Evolutionary conservation across 2,329 filamentous ascomycete genomes (phyloP).

Genomic region (Leptodontidium sp.): DNA sequence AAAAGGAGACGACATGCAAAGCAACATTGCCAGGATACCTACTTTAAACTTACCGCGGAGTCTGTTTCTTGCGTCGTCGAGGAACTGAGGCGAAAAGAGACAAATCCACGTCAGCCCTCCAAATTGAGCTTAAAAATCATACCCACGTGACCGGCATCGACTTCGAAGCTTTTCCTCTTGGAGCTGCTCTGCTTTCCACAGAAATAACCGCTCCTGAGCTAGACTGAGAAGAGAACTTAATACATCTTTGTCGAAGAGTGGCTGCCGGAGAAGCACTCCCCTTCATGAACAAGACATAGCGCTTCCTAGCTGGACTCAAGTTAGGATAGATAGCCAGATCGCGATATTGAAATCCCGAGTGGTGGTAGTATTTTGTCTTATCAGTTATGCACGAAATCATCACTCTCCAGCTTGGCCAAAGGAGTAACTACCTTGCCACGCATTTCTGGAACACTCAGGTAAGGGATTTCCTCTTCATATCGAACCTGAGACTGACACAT

Average conservation of each 20-base stretch:
- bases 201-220: background rate
- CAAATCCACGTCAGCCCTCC: no score
- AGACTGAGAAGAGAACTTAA: background rate
- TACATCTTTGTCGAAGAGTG: background rate
- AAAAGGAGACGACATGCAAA: background rate
- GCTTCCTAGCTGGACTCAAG: background rate
- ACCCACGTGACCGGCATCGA: background rate
- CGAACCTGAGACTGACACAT: slow-evolving; percentile 28
- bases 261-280: slow-evolving; percentile 4
- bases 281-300: background rate
- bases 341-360: background rate
- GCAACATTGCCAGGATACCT: no score
- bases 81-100: no score
- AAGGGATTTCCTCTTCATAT: slow-evolving; percentile 28
- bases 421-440: slow-evolving; percentile 90
- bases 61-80: no score
- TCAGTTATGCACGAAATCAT: slow-evolving; percentile 89
- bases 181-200: no score
- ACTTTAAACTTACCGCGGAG: no score
- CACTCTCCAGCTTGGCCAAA: slow-evolving; percentile 90
- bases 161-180: background rate
- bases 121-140: no score
- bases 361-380: background rate
- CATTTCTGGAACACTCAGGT: slow-evolving; percentile 99
- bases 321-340: background rate